Conservation (phyloP, 257 asterid species). For the Solanum etuberosum region DNA sequence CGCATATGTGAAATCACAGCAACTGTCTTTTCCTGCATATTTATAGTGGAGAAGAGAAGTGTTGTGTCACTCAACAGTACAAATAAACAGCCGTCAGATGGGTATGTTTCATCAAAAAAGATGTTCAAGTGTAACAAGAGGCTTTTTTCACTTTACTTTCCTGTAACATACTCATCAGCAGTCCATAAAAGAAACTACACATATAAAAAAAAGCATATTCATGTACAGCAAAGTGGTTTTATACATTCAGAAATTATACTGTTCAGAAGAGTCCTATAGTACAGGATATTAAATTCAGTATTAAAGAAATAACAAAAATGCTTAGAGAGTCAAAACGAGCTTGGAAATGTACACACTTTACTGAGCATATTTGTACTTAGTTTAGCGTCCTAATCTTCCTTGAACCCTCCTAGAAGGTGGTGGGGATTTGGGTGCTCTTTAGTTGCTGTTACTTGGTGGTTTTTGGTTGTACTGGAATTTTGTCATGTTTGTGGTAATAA, state of each 20-base stretch:
- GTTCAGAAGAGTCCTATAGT: not conserved
- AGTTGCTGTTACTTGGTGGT: not conserved
- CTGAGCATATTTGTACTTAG: not conserved
- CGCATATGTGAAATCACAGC: conserved; percentile 95
- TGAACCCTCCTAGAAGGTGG: not conserved
- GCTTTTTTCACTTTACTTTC: not conserved
- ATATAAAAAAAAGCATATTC: not conserved
- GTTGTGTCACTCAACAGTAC: not conserved
- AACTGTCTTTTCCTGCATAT: conserved; percentile 79
- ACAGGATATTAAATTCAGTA: not conserved
- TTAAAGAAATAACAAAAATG: not conserved
- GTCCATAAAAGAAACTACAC: not conserved
- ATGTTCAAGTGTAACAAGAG: not conserved
- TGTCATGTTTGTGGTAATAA: not conserved
- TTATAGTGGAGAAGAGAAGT: not conserved
- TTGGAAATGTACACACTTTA: not conserved
- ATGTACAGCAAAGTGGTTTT: not conserved
- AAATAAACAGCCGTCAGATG: not conserved
- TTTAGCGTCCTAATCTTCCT: not conserved
- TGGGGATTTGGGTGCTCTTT: not conserved
- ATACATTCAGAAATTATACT: not conserved
- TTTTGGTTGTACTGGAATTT: not conserved
- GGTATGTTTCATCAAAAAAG: not conserved
- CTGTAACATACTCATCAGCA: not conserved
- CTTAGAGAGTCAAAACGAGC: not conserved